phyloP scores from a whole-genome alignment of 2,329 filamentous ascomycete genomes.

The Aciculosporium take region DNA sequence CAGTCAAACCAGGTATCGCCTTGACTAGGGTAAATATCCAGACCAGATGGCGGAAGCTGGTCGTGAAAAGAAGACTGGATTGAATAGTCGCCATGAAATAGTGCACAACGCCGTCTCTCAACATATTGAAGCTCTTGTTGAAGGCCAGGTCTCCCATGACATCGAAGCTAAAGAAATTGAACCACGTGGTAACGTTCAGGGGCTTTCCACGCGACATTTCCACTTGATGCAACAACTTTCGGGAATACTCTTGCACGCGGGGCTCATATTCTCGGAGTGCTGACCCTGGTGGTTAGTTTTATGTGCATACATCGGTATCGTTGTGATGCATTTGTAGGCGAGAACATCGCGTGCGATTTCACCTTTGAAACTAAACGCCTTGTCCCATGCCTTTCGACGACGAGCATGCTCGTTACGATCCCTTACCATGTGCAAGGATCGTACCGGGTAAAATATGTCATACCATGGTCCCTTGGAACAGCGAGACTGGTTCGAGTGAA shows the following conservation, averaged over 20 bases:
- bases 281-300: background rate
- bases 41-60: background rate
- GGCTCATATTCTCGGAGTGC: background rate
- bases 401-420: background rate
- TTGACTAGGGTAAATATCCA: constrained; percentile 2
- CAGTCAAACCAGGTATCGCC: background rate
- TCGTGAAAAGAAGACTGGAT: background rate
- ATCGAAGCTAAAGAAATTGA: constrained; percentile 5
- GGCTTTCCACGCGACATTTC: background rate
- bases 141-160: constrained; percentile 6
- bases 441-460: background rate
- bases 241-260: background rate
- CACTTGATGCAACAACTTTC: background rate
- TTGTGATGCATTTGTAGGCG: no score
- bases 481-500: background rate
- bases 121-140: constrained; percentile 3
- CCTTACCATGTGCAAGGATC: background rate
- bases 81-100: background rate
- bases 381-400: constrained; percentile 2
- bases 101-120: background rate
- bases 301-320: no score
- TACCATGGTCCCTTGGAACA: constrained; percentile 1
- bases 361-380: constrained; percentile 1
- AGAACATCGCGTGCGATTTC: no score
- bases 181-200: constrained; percentile 4